These are phyloP conservation scores for Melastoma malabathricum DNA, from an alignment of 345 rosid species.

Conservation along the genomic window DNA sequence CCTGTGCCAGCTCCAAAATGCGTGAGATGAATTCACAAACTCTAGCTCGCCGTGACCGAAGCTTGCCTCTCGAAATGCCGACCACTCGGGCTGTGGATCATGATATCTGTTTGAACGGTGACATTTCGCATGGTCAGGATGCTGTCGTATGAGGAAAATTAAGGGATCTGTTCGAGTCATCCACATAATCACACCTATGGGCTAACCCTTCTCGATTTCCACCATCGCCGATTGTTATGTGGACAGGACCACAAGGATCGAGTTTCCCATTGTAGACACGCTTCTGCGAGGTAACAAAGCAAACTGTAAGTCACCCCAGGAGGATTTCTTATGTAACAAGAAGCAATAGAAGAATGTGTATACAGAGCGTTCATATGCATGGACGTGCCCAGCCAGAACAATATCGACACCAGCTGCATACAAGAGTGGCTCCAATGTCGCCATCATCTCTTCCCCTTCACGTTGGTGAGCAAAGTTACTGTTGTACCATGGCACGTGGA, in stretches of 20 bases:
- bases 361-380: conserved; percentile 91
- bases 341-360: conserved; percentile 1
- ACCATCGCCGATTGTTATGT: conserved; percentile 90
- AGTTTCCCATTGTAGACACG: conserved; percentile 56
- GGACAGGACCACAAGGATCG: conserved; percentile 67
- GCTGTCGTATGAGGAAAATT: no score
- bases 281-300: conserved; percentile 26
- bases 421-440: conserved; percentile 58
- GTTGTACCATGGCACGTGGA: conserved; percentile 93
- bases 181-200: conserved; percentile 27
- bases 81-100: conserved; percentile 76
- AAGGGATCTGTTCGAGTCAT: no score
- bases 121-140: no score
- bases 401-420: conserved; percentile 60
- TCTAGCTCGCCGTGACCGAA: conserved; percentile 90
- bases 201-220: conserved; percentile 94
- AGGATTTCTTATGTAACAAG: not conserved
- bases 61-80: conserved; percentile 91
- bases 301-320: no score
- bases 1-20: conserved; percentile 93
- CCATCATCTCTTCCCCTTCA: conserved; percentile 79
- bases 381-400: conserved; percentile 84
- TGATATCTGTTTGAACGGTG: conserved; percentile 24
- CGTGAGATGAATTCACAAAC: conserved; percentile 66
- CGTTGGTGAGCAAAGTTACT: conserved; percentile 78